These are phyloP conservation scores for Pezicula carpinea DNA, from an alignment of 2,329 filamentous ascomycete species.

Conservation along the genomic window DNA sequence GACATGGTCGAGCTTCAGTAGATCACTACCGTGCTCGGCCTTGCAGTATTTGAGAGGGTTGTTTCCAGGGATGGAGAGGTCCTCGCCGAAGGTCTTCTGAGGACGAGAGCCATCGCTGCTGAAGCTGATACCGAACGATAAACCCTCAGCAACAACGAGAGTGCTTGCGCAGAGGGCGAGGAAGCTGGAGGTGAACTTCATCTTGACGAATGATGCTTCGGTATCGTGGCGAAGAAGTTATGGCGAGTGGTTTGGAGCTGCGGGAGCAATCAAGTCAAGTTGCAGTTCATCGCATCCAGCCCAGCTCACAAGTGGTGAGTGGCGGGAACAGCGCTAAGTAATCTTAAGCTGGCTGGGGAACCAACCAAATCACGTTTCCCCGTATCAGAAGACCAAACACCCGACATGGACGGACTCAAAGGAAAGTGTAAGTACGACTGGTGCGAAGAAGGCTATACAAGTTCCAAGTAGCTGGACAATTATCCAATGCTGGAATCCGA, in stretches of 20 bases:
- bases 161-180: conserved; percentile 23
- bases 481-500: too few species aligned
- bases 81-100: conserved; percentile 43
- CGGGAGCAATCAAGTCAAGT: too few species aligned
- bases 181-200: conserved; percentile 26
- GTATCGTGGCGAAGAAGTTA: too few species aligned
- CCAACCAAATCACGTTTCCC: too few species aligned
- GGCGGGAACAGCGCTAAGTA: background rate
- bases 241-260: background rate
- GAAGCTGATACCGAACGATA: conserved; percentile 30
- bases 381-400: too few species aligned
- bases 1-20: conserved; percentile 73
- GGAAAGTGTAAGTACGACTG: too few species aligned
- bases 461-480: too few species aligned
- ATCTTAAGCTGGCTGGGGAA: too few species aligned
- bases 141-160: conserved; percentile 35
- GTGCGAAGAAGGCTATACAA: too few species aligned
- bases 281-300: too few species aligned
- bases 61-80: conserved; percentile 55
- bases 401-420: too few species aligned
- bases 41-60: conserved; percentile 79
- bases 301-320: background rate
- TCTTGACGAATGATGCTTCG: conserved; percentile 9
- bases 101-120: conserved; percentile 37
- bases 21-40: conserved; percentile 60